Percentiles rank a stretch among this genome's conserved stretches.
phyloP scores from a whole-genome alignment of 2,329 filamentous ascomycete genomes.

The Exophiala spinifera region DNA sequence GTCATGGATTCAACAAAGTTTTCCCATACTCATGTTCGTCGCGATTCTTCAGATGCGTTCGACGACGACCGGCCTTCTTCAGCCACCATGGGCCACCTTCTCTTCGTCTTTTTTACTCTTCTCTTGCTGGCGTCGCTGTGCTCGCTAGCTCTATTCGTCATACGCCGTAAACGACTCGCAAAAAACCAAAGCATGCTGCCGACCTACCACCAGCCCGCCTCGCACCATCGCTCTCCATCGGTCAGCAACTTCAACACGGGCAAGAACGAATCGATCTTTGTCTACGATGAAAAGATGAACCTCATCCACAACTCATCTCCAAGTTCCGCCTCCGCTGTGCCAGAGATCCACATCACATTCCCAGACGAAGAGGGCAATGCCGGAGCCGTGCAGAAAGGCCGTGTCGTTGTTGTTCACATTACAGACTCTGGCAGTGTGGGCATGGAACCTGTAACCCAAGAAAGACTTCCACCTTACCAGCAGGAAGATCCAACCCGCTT shows the following conservation, averaged over 20 bases:
- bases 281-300: slow-evolving; percentile 75
- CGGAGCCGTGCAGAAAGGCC: slow-evolving; percentile 66
- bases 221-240: slow-evolving; percentile 57
- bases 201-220: slow-evolving; percentile 58
- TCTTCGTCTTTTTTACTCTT: slow-evolving; percentile 76
- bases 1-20: slow-evolving; percentile 20
- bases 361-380: slow-evolving; percentile 81
- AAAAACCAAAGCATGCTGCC: slow-evolving; percentile 58
- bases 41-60: slow-evolving; percentile 32
- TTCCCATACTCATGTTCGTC: slow-evolving; percentile 5
- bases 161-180: slow-evolving; percentile 65
- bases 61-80: slow-evolving; percentile 51
- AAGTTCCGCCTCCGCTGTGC: slow-evolving; percentile 78
- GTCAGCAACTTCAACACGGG: slow-evolving; percentile 50
- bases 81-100: slow-evolving; percentile 66
- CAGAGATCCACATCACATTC: slow-evolving; percentile 97
- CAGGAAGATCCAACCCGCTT: slow-evolving; percentile 76
- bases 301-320: slow-evolving; percentile 73
- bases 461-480: slow-evolving; percentile 79
- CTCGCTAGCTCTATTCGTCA: slow-evolving; percentile 64
- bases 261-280: slow-evolving; percentile 67
- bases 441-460: slow-evolving; percentile 75
- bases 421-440: slow-evolving; percentile 82
- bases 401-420: slow-evolving; percentile 87
- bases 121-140: slow-evolving; percentile 69